Base-by-base conservation (phyloP, 768 basidiomycete species). In the Epithele typhae region DNA sequence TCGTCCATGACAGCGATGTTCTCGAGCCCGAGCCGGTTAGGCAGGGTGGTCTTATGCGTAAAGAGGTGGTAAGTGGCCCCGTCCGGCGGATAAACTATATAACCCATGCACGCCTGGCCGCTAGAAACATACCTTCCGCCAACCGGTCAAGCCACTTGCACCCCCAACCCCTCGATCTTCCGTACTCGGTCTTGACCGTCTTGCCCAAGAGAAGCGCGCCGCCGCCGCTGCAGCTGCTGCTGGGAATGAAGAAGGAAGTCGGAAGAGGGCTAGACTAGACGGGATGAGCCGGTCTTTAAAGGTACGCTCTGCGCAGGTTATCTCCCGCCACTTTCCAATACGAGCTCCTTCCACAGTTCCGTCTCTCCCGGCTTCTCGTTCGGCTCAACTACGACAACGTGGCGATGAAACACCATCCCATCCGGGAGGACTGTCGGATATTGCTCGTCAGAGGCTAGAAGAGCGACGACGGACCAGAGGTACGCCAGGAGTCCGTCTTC, bases 391-490 rank as follows among this genome's bases (percentile, higher is more conserved):
- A 2, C 78, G 95, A 5, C 82, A 87, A 50, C 72, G 87, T 49
- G 88, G 82, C 0, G 86, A 87, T 55, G 95, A 96, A 55, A 98
- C 95, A 0, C 95, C 95, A 0, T 95, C 94, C 17, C 89, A 94
- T 61, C 84, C 90, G 3, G 87, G 90, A 30, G 95, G 95, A 14
- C 69, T 99, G 17, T 88, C 91, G 1, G 87, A 90, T 22, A 68
- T 71, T 1, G 92, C 84, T 12, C 72, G 84, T 17, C 72, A 75
- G 53, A 68, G 78, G 48, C 66, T 97, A 23, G 92, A 93, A 46
- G 93, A 94, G 53, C 68, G 91, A 57, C 75, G 87, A 48, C 74
- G 74, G 51, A 78, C 75, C 24, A 68, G 74, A 68, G 87, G 88
- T 82, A 44, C 17, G 57, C 44, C 25, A 8, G 10, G 5, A 7